Base-by-base conservation (phyloP, 495 filamentous ascomycete species). In the Massariosphaeria phaeospora region DNA sequence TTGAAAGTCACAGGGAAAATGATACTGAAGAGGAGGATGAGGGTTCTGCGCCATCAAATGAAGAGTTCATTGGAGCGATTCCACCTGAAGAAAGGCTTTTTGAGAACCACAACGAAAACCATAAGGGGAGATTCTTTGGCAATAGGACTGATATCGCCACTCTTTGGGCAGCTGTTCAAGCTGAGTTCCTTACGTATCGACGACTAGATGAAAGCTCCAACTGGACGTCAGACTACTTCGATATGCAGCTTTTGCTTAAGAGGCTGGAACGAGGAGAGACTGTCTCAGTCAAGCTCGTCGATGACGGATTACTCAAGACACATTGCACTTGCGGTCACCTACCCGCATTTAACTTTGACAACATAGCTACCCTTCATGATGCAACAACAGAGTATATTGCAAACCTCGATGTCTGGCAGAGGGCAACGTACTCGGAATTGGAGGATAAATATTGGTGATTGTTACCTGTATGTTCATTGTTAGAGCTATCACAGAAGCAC, bases 111-210 rank as follows among this genome's bases (percentile, higher is more conserved):
- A 5, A 6, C n/a, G 33, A 39, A 24, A 10, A 13, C 4, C 18
- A 21, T 24, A 48, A 33, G n/a, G 4, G 1, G 23, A 17, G 24
- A 2, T 31, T 13, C 7, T 57, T 57, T 13, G 18, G 34, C 4
- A n/a, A 33, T n/a, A 27, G 48, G 30, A 41, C 15, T 20, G 40
- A 41, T 38, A 23, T 57, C 15, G 53, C 34, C 12, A 27, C 18
- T 1, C n/a, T 57, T 20, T 57, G 53, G 45, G 53, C 53, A 31
- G 30, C 53, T 12, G 45, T 57, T 8, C 44, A 57, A 21, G 39
- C 53, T 4, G 53, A 57, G 30, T 10, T 57, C 13, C 27, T 42
- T 13, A 57, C 46, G 12, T 57, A 57, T 21, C 44, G 53, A 23
- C 44, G 53, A 6, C 44, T 49, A 5, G 29, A 43, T 1, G 45